Evolutionary conservation across 148 eudicot species (phyloP), one percentile per base, ranked within the genome.

Genomic region (Pouteria glomerata): DNA sequence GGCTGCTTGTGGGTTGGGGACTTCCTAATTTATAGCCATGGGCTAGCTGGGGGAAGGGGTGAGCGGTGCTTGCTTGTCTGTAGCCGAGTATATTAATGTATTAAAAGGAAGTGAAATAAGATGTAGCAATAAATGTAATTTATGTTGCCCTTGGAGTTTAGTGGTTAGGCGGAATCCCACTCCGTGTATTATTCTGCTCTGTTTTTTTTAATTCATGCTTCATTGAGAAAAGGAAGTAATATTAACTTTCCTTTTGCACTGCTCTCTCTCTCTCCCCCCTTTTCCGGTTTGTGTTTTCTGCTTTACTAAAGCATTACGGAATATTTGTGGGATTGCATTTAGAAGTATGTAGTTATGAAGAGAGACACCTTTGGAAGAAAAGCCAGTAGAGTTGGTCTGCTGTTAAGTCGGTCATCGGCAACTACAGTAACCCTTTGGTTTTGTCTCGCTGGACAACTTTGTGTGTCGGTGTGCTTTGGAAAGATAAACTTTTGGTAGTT

Each of bases 71-170:
- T 72, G 57, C 77, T 66, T 72, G 66, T 66, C 64, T 81, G 74
- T 77, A 68, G 72, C 66, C 56, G n/a, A 76, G 56, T 64, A 56
- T 60, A 75, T 73, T 76, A 42, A 73, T 83, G 79, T 79, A 75
- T 70, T 31, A 68, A n/a, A n/a, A 74, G 34, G 33, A 69, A 58
- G 78, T 74, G 72, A 73, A 73, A 83, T 76, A 77, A 77, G 52
- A 47, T 75, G 82, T 74, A 68, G 78, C 35, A 82, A 68, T 73
- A 77, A 77, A 72, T 82, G 85, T 82, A 77, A 64, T 77, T 60
- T 84, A 74, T 81, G 64, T 79, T 77, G 31, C 56, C 8, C 66
- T 63, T 39, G 21, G 73, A 77, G 31, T 76, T 56, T 64, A 52
- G 47, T 16, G 39, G 63, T 33, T 71, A 63, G 66, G 72, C 8